Evolutionary conservation across 768 basidiomycete species (phyloP).

Genomic region (Coprinopsis sp.): DNA sequence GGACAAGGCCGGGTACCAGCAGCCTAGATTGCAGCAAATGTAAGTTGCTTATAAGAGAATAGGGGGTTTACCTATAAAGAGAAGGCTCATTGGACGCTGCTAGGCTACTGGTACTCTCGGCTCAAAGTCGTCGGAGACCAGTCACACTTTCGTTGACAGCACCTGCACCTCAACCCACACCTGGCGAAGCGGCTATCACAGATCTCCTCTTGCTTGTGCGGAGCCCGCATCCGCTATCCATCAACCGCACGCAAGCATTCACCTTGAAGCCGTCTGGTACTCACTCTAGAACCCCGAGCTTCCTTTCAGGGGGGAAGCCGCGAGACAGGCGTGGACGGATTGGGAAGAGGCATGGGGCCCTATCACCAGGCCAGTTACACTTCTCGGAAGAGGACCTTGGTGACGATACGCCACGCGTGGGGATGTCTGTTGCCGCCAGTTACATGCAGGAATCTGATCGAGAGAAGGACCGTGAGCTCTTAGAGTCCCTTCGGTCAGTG

Average conservation of each 20-base stretch:
- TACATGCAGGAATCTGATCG: conserved; percentile 36
- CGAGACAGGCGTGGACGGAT: conserved; percentile 78
- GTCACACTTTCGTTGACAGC: conserved; percentile 58
- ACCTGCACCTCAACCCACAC: conserved; percentile 48
- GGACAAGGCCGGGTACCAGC: conserved; percentile 52
- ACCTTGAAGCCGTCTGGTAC: conserved; percentile 21
- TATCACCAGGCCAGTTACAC: conserved; percentile 27
- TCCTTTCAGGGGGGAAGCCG: conserved; percentile 68
- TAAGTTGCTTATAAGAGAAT: conserved; percentile 36
- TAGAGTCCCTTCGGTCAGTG: conserved; percentile 48
- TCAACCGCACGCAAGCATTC: conserved; percentile 26
- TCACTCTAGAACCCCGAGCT: conserved; percentile 51
- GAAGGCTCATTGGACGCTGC: too few species aligned
- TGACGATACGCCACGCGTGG: conserved; percentile 51
- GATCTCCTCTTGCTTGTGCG: conserved; percentile 64
- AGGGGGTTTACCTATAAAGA: too few species aligned
- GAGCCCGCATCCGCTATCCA: conserved; percentile 41
- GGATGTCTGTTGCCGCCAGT: conserved; percentile 20
- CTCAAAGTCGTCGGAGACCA: conserved; percentile 58
- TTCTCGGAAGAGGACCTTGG: conserved; percentile 39
- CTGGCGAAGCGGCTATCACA: conserved; percentile 63
- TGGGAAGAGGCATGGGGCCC: conserved; percentile 44
- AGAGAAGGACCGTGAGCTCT: conserved; percentile 49
- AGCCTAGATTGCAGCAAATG: conserved; percentile 81
- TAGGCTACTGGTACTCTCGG: conserved; percentile 73